phyloP scores from a whole-genome alignment of 768 basidiomycete species.

The Tylopilus felleus region DNA sequence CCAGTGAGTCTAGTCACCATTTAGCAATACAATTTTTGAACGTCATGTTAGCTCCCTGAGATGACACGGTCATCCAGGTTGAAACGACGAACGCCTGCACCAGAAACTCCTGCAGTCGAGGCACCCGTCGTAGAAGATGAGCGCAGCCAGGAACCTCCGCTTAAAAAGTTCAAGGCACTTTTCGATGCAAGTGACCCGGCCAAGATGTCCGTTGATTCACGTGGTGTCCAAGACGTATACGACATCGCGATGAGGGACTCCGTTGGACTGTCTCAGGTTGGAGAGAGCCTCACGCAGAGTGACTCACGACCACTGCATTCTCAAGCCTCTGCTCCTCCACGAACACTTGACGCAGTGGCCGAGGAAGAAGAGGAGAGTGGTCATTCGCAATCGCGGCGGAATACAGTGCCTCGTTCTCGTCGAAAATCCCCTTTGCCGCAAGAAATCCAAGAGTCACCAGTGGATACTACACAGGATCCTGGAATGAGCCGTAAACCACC shows the following conservation, averaged over 20 bases:
- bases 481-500: not conserved
- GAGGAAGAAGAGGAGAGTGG: constrained; percentile 57
- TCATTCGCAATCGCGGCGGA: not conserved
- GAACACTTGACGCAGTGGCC: constrained; percentile 35
- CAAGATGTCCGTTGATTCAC: constrained; percentile 29
- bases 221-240: constrained; percentile 11
- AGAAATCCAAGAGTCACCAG: not conserved
- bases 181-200: constrained; percentile 65
- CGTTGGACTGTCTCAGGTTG: constrained; percentile 10
- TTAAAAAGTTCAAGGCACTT: constrained; percentile 68
- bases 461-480: constrained; percentile 28
- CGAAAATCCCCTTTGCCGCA: constrained; percentile 1
- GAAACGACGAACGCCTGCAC: constrained; percentile 52
- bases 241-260: constrained; percentile 9
- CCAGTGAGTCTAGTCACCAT: constrained; percentile 19
- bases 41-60: constrained; percentile 35
- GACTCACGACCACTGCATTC: constrained; percentile 13
- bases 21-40: not conserved
- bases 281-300: constrained; percentile 29
- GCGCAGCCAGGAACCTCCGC: constrained; percentile 44
- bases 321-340: constrained; percentile 6
- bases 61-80: constrained; percentile 41
- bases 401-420: not conserved
- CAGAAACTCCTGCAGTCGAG: constrained; percentile 19
- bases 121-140: constrained; percentile 15